phyloP scores from a whole-genome alignment of 1,284 basidiomycete species.

The Ustilago xerochloae region DNA sequence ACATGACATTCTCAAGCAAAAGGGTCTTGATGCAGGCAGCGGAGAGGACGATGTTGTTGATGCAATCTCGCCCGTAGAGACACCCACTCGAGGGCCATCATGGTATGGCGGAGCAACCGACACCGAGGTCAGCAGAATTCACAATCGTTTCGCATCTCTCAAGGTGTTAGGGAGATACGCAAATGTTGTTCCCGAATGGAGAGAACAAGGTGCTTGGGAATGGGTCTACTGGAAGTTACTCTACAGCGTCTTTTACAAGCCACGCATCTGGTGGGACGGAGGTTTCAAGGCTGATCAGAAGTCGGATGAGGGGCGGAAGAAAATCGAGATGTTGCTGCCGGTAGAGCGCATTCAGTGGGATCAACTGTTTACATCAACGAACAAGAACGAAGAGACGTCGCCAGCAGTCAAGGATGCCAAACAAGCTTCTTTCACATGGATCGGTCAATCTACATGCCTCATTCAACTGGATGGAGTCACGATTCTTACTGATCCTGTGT shows the following conservation, averaged over 20 bases:
- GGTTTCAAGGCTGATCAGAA: conserved; percentile 57
- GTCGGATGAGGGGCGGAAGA: conserved; percentile 37
- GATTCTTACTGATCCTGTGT: conserved; percentile 72
- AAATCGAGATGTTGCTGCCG: conserved; percentile 48
- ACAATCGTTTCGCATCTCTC: conserved; percentile 64
- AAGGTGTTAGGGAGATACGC: conserved; percentile 61
- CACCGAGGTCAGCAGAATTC: conserved; percentile 68
- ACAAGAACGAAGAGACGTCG: too few relatives aligned
- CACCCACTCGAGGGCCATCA: conserved; percentile 8
- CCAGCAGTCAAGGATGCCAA: conserved; percentile 5
- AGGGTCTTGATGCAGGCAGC: conserved; percentile 7
- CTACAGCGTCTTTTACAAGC: conserved; percentile 47
- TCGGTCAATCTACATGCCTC: conserved; percentile 65
- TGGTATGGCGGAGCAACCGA: conserved; percentile 56
- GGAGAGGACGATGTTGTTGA: conserved; percentile 2
- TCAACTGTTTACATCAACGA: conserved; percentile 22
- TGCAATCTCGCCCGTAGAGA: conserved; percentile 1
- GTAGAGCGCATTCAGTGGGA: conserved; percentile 48
- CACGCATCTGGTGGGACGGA: conserved; percentile 61
- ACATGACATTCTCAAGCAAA: conserved; percentile 13
- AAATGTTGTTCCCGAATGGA: conserved; percentile 71
- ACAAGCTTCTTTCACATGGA: conserved; percentile 56
- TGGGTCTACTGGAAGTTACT: conserved; percentile 57
- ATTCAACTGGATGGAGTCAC: conserved; percentile 71
- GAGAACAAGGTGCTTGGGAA: conserved; percentile 71